Base-by-base conservation (phyloP, 163 green algal genomes). In the Chlorella variabilis region DNA sequence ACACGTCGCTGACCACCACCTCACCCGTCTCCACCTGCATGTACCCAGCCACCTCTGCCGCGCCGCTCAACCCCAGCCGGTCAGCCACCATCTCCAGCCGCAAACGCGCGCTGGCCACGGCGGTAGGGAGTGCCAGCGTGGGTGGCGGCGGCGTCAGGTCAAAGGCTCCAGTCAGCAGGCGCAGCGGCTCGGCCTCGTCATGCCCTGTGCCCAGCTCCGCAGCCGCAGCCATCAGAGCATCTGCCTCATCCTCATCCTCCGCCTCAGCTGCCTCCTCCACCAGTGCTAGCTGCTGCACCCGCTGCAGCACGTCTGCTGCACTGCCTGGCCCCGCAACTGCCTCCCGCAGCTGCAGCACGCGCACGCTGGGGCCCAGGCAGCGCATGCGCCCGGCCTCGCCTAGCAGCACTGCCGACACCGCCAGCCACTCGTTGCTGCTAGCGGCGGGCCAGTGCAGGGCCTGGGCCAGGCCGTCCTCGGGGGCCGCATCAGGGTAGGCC, bases 11-110 rank as follows among this genome's bases (percentile, higher is more conserved):
- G 1, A 89, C 69, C 42, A 85, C 58, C 39, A 88, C 31, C 79
- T 89, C 82, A 20, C 79, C 81, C 21, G 84, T 88, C 56, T 62
- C 31, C 13, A 48, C 48, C n/a, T 89, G 78, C 51, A 89, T 81
- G 51, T 83, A 78, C 7, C 66, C 71, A 34, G 23, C 15, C 41
- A 89, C 56, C 67, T 54, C n/a, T 31, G 74, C 82, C 39, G 71
- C 82, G 21, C 84, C 84, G 45, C 42, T 38, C 38, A 89, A 75
- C 1, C 67, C 81, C 58, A 88, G 65, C 76, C 48, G 71, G 29
- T 68, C 42, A 23, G 82, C 76, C 38, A 88, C 81, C 45, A 77
- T 62, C 78, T 78, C 38, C 13, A 86, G 27, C 39, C 73, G 51
- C 31, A 62, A 11, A 20, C 65, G 62, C 34, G 75, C 74, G 9